A percentile compares a stretch with the other conserved stretches of the same genome.
Evolutionary conservation across 2,329 filamentous ascomycete genomes (phyloP).

Genomic region (Phialophora verrucosa): DNA sequence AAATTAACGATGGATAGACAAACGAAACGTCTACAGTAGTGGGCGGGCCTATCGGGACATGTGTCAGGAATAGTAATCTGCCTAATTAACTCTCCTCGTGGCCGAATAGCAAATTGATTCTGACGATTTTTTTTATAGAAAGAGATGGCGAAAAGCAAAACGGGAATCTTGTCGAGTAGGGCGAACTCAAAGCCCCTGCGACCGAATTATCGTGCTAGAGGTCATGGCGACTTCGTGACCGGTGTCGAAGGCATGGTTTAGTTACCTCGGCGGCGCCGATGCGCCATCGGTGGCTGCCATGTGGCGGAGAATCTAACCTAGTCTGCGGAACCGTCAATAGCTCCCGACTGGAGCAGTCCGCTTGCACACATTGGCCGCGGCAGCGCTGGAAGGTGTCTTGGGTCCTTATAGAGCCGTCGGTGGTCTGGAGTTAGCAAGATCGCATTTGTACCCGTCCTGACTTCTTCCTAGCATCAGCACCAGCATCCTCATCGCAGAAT

Average conservation of each 20-base stretch:
- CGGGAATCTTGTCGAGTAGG: not conserved
- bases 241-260: not conserved
- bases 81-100: not conserved
- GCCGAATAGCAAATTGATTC: not conserved
- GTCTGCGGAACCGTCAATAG: not conserved
- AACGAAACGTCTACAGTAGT: not conserved
- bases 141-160: not conserved
- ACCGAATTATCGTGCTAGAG: not conserved
- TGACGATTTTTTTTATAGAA: not conserved
- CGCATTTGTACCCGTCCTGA: not conserved
- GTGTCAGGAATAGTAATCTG: not conserved
- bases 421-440: not conserved
- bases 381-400: not conserved
- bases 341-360: not conserved
- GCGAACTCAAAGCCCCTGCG: not conserved
- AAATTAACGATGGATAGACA: not conserved
- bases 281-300: not conserved
- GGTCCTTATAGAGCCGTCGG: not conserved
- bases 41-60: not conserved
- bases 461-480: not conserved
- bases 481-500: not conserved
- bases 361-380: not conserved
- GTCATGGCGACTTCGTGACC: not conserved
- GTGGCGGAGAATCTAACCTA: not conserved
- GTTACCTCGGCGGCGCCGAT: not conserved